phyloP scores from a whole-genome alignment of 768 basidiomycete genomes.

The Antrodiella citrinella region DNA sequence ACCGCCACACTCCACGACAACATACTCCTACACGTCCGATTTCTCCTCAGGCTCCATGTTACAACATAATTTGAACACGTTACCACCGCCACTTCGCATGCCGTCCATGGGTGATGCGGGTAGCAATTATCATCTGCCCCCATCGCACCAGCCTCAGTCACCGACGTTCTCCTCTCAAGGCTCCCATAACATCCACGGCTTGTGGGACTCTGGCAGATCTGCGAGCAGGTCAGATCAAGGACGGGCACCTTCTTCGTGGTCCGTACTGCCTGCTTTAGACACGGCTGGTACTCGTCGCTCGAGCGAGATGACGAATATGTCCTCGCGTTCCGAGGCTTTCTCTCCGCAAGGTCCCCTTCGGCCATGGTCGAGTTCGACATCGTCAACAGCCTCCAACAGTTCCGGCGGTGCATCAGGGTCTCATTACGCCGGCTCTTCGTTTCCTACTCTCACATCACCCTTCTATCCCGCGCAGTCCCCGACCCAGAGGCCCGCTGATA shows the following conservation, averaged over 20 bases:
- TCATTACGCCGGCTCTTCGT: conserved; percentile 16
- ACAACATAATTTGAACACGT: conserved; percentile 6
- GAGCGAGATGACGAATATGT: neutral
- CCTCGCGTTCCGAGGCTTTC: conserved; percentile 14
- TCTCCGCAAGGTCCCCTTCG: conserved; percentile 16
- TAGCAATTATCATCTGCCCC: conserved; percentile 4
- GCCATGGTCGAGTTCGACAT: conserved; percentile 19
- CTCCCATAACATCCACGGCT: conserved; percentile 3
- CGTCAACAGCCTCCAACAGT: conserved; percentile 15
- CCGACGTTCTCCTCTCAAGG: neutral
- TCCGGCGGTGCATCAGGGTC: conserved; percentile 12
- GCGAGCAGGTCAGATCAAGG: conserved; percentile 4
- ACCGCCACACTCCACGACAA: conserved; percentile 11
- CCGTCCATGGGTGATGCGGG: conserved; percentile 8
- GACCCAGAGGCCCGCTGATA: conserved; percentile 24
- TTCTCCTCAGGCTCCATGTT: conserved; percentile 11
- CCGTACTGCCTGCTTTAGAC: conserved; percentile 18
- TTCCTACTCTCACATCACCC: conserved; percentile 50
- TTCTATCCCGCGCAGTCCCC: conserved; percentile 41
- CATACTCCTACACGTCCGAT: conserved; percentile 9
- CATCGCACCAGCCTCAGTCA: neutral
- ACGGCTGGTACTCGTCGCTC: conserved; percentile 11
- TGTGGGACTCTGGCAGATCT: conserved; percentile 12
- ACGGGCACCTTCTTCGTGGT: conserved; percentile 11
- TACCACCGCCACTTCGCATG: conserved; percentile 8